Base-by-base conservation (phyloP, 2,329 filamentous ascomycete genomes). In the Fusarium abutilonis region DNA sequence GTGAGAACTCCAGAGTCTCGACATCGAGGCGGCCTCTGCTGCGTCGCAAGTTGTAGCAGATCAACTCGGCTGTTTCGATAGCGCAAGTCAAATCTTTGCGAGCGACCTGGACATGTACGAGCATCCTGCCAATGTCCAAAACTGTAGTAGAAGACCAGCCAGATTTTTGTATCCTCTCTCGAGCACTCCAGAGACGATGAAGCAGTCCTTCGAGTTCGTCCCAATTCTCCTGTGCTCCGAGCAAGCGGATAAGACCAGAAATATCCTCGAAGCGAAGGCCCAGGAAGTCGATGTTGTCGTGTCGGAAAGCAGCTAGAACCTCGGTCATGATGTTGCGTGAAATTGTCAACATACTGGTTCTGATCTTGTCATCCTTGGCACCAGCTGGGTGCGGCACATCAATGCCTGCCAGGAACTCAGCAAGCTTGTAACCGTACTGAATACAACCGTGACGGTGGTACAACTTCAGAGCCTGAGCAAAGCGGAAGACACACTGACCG, bases 161-260 rank as follows among this genome's bases (percentile, higher is more conserved):
- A 14, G 49, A 41, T 26, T 40, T 60, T 29, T 69, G 60, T 19
- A 70, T 41, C 9, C 47, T 53, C 41, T 72, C 70, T 4, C 68
- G 63, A 5, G 56, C 45, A 6, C 41, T 21, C 70, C 70, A 72
- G 21, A 72, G 60, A 11, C 58, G 64, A 6, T 48, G 42, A 6
- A 72, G 66, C 0, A 72, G 52, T 3, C 4, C 65, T 62, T 82
- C 80, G 10, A 82, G 76, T 45, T 81, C 79, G 17, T 71, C 68
- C 56, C 76, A 81, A 65, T 82, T 80, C 52, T 75, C 68, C 54
- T 83, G 80, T 21, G 78, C 76, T 28, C 80, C 81, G 2, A 84
- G 74, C 4, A 84, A 72, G 9, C 75, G 75, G 26, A 82, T 74
- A 2, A 83, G 72, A 8, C 77, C 77, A 15, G 76, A 76, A 1